phyloP scores from a whole-genome alignment of 768 basidiomycete species.

The Suillus clintonianus region DNA sequence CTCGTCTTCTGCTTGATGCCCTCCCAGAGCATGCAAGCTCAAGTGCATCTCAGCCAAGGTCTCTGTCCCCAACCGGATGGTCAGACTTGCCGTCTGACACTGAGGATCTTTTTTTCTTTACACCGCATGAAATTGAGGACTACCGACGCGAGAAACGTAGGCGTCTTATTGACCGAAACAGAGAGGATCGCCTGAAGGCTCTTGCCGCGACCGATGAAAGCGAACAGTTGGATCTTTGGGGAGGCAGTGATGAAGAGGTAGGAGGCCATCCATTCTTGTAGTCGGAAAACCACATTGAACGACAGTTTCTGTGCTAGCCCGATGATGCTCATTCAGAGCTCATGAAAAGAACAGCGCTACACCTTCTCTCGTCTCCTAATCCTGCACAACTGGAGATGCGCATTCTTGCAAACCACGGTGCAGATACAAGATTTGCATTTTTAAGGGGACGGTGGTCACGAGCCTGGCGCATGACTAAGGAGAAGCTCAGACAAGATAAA shows the following conservation, averaged over 20 bases:
- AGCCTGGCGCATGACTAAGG: slow-evolving; percentile 62
- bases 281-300: not conserved
- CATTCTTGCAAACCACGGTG: slow-evolving; percentile 83
- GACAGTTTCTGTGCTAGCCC: slow-evolving; percentile 42
- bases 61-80: slow-evolving; percentile 67
- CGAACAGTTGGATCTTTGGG: slow-evolving; percentile 55
- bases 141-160: slow-evolving; percentile 70
- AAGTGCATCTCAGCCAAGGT: not conserved
- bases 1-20: slow-evolving; percentile 69
- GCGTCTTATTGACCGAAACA: slow-evolving; percentile 53
- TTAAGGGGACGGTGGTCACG: slow-evolving; percentile 73
- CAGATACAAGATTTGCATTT: slow-evolving; percentile 79
- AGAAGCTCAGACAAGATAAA: slow-evolving; percentile 36
- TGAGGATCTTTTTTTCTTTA: slow-evolving; percentile 85
- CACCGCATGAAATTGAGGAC: slow-evolving; percentile 64
- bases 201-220: slow-evolving; percentile 42
- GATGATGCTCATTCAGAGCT: slow-evolving; percentile 60
- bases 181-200: slow-evolving; percentile 69
- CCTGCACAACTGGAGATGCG: slow-evolving; percentile 84
- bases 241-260: slow-evolving; percentile 73
- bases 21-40: slow-evolving; percentile 28
- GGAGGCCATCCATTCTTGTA: slow-evolving; percentile 5
- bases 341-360: slow-evolving; percentile 74
- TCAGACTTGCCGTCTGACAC: slow-evolving; percentile 82
- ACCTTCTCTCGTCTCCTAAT: slow-evolving; percentile 71